Base-by-base conservation (phyloP, 2,329 filamentous ascomycete genomes). In the Epichloe brachyelytri region DNA sequence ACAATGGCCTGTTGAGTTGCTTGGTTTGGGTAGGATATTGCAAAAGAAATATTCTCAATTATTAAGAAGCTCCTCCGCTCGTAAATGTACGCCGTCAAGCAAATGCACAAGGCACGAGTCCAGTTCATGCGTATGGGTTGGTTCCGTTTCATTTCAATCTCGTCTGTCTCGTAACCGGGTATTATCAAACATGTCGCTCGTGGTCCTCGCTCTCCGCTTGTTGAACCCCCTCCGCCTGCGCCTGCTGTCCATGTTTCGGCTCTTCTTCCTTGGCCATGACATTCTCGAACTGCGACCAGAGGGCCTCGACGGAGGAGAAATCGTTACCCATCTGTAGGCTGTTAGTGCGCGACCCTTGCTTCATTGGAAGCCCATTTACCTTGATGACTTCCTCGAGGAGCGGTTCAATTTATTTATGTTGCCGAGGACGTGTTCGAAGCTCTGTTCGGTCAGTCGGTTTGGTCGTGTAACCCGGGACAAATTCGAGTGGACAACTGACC, bases 371-470 rank as follows among this genome's bases (percentile, higher is more conserved):
- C 48, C 69, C 80, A 2, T 26, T 46, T 72, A 91, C 91, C 45
- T 88, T 83, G 53, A 94, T 90, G 19, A 97, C 85, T 51, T 89
- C 86, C 68, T 98, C 91, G 17, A 98, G 73, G 85, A 91, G 36
- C 91, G 83, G 66, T 97, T 98, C 53, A 98, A 72, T 60, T 90
- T 90, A 71, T 97, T 98, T 68, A 97, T 88, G 62, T 95, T 96
- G 60, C 90, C 86, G 10, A 98, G 83, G 53, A 95, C 89, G 61
- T 93, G 83, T 62, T 97, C 93, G 64, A 98, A 80, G 67, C 74
- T 80, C 80, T 84, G n/a, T 12, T 14, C 12, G 0, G 19, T 22
- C 5, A 20, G 19, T 22, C 5, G 40, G 22, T 6, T 15, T 22
- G 20, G 11, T 20, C 15, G 19, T 37, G 20, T 3, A 2, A 10